phyloP scores from a whole-genome alignment of 257 asterid genomes.

The Solanum megistacrolobum region DNA sequence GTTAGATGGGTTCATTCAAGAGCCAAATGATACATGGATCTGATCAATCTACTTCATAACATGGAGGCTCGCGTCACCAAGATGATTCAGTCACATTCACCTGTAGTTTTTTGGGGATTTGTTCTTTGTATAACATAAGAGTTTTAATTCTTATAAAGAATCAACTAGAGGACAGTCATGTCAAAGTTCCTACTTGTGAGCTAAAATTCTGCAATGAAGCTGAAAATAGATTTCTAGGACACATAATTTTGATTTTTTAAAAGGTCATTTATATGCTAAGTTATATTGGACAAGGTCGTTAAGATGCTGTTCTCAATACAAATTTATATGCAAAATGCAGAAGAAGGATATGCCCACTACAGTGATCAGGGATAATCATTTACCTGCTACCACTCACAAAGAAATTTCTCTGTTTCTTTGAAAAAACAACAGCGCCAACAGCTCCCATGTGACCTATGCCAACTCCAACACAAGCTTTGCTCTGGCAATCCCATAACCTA shows the following conservation, averaged over 20 bases:
- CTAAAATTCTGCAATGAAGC: neutral
- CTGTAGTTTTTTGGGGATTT: neutral
- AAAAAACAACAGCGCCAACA: constrained; percentile 84
- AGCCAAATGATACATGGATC: neutral
- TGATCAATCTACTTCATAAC: neutral
- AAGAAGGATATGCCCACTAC: neutral
- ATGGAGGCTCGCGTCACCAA: neutral
- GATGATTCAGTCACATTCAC: neutral
- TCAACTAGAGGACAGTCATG: neutral
- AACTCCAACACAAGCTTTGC: constrained; percentile 61
- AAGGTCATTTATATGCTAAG: neutral
- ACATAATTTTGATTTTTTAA: neutral
- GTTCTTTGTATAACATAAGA: neutral
- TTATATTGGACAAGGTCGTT: neutral
- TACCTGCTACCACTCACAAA: constrained; percentile 98
- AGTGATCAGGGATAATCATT: neutral
- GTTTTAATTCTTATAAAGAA: neutral
- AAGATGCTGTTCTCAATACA: neutral
- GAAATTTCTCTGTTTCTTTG: constrained; percentile 59
- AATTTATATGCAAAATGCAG: neutral
- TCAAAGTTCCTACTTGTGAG: neutral
- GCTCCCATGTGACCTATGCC: constrained; percentile 87
- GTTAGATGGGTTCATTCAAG: neutral
- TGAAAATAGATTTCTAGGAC: neutral
- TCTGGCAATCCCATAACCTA: constrained; percentile 83